A percentile compares a stretch with the other conserved stretches of the same genome.
phyloP scores from a whole-genome alignment of 352 stramenopile genomes.

The Phytophthora melonis region DNA sequence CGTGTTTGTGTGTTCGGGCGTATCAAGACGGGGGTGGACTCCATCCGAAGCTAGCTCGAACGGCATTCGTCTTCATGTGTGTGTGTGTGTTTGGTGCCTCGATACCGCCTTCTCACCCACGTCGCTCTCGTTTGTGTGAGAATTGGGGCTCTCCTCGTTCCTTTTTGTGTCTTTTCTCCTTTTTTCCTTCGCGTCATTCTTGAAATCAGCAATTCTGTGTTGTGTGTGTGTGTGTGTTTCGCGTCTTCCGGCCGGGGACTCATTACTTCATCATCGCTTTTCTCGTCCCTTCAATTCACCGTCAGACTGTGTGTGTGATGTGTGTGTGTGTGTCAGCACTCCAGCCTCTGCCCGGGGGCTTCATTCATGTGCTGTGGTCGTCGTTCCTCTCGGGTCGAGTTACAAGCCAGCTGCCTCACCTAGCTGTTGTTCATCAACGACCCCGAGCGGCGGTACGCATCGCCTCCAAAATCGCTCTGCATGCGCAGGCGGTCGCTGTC shows the following conservation, averaged over 20 bases:
- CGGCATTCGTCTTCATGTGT: slow-evolving; percentile 14
- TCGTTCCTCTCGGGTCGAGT: slow-evolving; percentile 6
- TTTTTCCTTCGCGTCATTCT: slow-evolving; percentile 31
- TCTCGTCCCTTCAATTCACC: slow-evolving; percentile 14
- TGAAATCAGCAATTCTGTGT: slow-evolving; percentile 14
- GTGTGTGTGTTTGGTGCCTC: slow-evolving; percentile 31
- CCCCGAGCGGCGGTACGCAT: slow-evolving; percentile 49
- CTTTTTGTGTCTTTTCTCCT: slow-evolving; percentile 17
- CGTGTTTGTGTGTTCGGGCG: slow-evolving; percentile 33
- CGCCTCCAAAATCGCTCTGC: slow-evolving; percentile 44
- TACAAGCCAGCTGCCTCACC: not conserved
- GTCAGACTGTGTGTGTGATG: slow-evolving; percentile 22
- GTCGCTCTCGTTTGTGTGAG: slow-evolving; percentile 8
- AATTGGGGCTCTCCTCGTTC: slow-evolving; percentile 17
- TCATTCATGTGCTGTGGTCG: slow-evolving; percentile 7
- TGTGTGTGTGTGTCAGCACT: slow-evolving; percentile 21
- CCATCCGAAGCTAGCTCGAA: slow-evolving; percentile 25
- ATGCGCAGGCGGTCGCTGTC: slow-evolving; percentile 42
- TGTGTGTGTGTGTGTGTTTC: slow-evolving; percentile 23
- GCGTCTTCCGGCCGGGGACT: slow-evolving; percentile 25
- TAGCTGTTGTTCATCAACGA: slow-evolving; percentile 65
- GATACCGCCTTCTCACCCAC: slow-evolving; percentile 10
- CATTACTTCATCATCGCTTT: slow-evolving; percentile 26
- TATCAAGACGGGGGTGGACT: slow-evolving; percentile 18
- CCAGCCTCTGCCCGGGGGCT: not conserved